Evolutionary conservation across 192 early-diverging fungal genomes (phyloP).

Genomic region (Gonapodya sp.): DNA sequence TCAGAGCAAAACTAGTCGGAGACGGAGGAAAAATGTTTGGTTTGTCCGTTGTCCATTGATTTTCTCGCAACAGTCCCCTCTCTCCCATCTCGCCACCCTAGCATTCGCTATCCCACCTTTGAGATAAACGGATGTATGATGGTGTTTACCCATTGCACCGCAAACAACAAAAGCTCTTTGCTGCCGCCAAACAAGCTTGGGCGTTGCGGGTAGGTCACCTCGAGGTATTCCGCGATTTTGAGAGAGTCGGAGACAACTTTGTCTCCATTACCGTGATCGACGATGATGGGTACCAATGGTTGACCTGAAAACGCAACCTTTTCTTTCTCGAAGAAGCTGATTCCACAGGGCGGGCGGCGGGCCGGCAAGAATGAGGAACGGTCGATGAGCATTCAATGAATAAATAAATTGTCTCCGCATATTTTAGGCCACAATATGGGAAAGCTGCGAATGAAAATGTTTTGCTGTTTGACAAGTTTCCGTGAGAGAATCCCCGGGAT

Average conservation of each 20-base stretch:
- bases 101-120: slow-evolving; percentile 13
- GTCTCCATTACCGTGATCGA: neutral
- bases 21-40: neutral
- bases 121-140: slow-evolving; percentile 21
- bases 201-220: slow-evolving; percentile 39
- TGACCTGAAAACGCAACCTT: slow-evolving; percentile 5
- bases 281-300: slow-evolving; percentile 6
- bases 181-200: slow-evolving; percentile 30
- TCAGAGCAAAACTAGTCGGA: slow-evolving; percentile 5
- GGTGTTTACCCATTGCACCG: slow-evolving; percentile 24
- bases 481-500: neutral
- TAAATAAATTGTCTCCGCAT: neutral
- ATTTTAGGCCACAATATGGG: slow-evolving; percentile 1
- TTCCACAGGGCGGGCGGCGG: neutral
- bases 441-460: neutral
- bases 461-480: neutral
- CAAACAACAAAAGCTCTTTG: slow-evolving; percentile 29
- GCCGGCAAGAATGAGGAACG: neutral
- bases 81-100: neutral
- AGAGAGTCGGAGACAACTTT: slow-evolving; percentile 34
- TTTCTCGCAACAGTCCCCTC: neutral
- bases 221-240: slow-evolving; percentile 46
- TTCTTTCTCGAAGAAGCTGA: slow-evolving; percentile 8
- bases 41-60: slow-evolving; percentile 1
- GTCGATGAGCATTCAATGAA: neutral